phyloP scores from a whole-genome alignment of 2,329 filamentous ascomycete species.

The Sporothrix luriei region DNA sequence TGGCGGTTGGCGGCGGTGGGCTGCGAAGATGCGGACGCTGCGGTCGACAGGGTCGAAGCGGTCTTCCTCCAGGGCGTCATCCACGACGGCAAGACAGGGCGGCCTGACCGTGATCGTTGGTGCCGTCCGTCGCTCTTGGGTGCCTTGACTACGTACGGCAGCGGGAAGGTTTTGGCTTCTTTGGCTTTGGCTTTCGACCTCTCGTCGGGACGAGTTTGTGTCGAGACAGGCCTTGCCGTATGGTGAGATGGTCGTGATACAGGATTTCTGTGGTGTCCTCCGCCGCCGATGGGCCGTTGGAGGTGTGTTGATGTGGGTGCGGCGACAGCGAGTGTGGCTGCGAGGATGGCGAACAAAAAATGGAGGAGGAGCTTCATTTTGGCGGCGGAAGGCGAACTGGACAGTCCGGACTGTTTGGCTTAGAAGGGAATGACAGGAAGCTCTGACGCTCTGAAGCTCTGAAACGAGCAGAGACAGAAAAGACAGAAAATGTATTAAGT shows the following conservation, averaged over 20 bases:
- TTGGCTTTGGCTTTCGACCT: background rate
- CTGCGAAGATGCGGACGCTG: too few species aligned
- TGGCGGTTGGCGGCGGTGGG: background rate
- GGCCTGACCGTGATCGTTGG: background rate
- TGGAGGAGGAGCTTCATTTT: background rate
- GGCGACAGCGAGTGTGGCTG: background rate
- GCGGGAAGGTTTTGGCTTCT: background rate
- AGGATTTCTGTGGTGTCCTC: background rate
- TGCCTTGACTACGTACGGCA: slow-evolving; percentile 2
- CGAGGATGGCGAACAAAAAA: background rate
- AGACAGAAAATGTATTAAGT: background rate
- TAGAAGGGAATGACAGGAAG: background rate
- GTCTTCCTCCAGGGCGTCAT: background rate
- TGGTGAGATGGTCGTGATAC: background rate
- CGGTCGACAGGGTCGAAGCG: too few species aligned
- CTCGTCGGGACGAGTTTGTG: background rate
- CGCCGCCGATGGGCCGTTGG: background rate
- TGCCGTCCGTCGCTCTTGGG: background rate
- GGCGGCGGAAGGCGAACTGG: background rate
- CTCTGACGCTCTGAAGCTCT: too few species aligned
- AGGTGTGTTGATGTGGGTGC: slow-evolving; percentile 6
- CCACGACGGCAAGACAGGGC: background rate
- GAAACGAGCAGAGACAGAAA: background rate
- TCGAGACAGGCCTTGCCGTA: background rate
- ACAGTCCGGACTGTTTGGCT: background rate